Evolutionary conservation across 352 stramenopile genomes (phyloP), one percentile per base, ranked within the genome.

Genomic region (Globisporangium carolinianum): DNA sequence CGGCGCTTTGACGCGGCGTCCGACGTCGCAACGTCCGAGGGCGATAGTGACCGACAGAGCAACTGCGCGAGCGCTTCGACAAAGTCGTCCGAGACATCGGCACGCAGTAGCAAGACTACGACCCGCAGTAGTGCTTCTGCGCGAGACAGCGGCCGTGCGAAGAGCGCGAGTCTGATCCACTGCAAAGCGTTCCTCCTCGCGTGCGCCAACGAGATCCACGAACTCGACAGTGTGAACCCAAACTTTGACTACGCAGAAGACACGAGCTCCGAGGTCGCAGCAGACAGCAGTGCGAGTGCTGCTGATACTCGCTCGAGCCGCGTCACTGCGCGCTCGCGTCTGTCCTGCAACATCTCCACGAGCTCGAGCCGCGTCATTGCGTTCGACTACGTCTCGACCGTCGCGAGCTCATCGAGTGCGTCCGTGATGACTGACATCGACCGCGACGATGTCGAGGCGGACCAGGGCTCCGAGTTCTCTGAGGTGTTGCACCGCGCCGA

Each of bases 201-300:
- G 36, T 90, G 79, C 58, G 76, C 75, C 11, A 92, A 90, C 64
- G 79, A 92, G 57, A 90, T 92, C 67, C 75, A 88, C 62, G 79
- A 92, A 24, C 68, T 90, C 10, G 79, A 92, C 47, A 81, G 84
- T 14, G 68, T 75, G n/a, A 73, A 77, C 55, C 69, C 80, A 8
- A 63, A 63, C 48, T 89, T 90, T 37, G 83, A 92, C 69, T 90
- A 92, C 47, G 76, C 76, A 17, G 79, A 87, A 38, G 69, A 84
- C 51, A 82, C 69, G 6, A 52, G 47, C 54, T 69, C 63, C 14
- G 63, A 74, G 46, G 48, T 53, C 10, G 5, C 45, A 38, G 12
- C 9, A 10, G 54, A 18, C 7, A 32, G 14, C 53, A 18, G 12
- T 58, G 58, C 39, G 24, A 1, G 36, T 47, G 36, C 51, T 12